Evolutionary conservation across 2,329 filamentous ascomycete species (phyloP).

Genomic region (Thielaviopsis euricoi): DNA sequence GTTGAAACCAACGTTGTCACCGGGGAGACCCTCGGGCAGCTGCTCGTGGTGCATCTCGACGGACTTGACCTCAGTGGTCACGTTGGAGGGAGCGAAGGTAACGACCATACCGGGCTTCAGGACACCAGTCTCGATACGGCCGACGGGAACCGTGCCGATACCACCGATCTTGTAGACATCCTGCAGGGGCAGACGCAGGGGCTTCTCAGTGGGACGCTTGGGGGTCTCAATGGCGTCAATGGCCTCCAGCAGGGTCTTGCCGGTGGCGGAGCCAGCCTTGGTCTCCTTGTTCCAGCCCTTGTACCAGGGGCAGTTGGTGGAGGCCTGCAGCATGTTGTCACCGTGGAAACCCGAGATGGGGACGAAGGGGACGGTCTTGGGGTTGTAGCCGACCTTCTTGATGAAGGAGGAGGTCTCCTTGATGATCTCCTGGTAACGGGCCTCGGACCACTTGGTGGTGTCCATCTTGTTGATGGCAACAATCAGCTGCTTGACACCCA

Average conservation of each 20-base stretch:
- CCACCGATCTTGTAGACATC: constrained; percentile 99
- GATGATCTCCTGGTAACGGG: constrained; percentile 96
- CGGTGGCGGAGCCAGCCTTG: constrained; percentile 62
- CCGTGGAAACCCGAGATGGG: constrained; percentile 99
- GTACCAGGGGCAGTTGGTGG: constrained; percentile 98
- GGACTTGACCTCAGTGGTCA: constrained; percentile 99
- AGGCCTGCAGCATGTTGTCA: constrained; percentile 94
- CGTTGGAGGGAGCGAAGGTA: constrained; percentile 94
- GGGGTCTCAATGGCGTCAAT: constrained; percentile 93
- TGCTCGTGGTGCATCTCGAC: constrained; percentile 99
- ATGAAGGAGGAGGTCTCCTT: constrained; percentile 99
- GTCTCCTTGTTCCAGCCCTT: constrained; percentile 99
- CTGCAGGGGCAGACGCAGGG: constrained; percentile 99
- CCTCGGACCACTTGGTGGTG: constrained; percentile 96
- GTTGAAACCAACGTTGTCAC: constrained; percentile 99
- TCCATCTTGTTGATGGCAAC: constrained; percentile 99
- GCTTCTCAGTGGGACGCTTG: constrained; percentile 92
- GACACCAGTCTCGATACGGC: constrained; percentile 98
- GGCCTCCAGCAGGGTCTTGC: constrained; percentile 98
- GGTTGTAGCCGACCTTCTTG: constrained; percentile 99
- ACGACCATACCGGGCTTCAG: constrained; percentile 89
- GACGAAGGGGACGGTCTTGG: constrained; percentile 95
- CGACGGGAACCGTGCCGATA: constrained; percentile 99
- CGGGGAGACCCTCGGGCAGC: constrained; percentile 83
- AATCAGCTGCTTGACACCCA: constrained; percentile 99